Evolutionary conservation across 352 stramenopile genomes (phyloP), one percentile per base, ranked within the genome.

Genomic region (Pythium grandisporangium): DNA sequence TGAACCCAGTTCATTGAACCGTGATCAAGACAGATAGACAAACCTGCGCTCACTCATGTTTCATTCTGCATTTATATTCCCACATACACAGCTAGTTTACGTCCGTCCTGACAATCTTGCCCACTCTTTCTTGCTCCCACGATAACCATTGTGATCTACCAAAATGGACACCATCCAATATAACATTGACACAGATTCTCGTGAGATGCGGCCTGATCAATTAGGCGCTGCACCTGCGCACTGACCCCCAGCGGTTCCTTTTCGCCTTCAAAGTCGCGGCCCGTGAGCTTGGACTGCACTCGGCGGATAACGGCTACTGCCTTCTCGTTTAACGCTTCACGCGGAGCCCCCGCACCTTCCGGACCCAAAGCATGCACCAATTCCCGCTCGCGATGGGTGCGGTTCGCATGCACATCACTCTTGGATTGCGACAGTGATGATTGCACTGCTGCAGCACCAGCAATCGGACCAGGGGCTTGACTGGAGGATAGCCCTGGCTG

Each of bases 121-220:
- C 10, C 27, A 32, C 27, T 14, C 10, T 14, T 14, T 14, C 27
- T 32, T 32, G 10, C 14, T 32, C 0, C 27, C 27, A 2, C 25
- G 17, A 34, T 37, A 21, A 16, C 19, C n/a, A 26, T 20, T 12
- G 19, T 8, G 14, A 8, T 37, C 56, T 68, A 92, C 79, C 79
- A 93, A 42, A 93, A 93, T n/a, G 79, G 79, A 62, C 79, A 99
- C 96, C 96, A 99, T 24, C 97, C 97, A 53, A 99, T 97, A 58
- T 99, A 99, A 42, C 96, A 88, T 58, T 99, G 95, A 49, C 93
- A 98, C 23, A 99, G 70, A 63, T 99, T 99, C 56, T 99, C 95
- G 45, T 96, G 94, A 6, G 93, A 98, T 5, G 96, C 98, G 13
- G 96, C 96, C 52, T 99, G 95, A 30, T 95, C 74, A 61, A 99